These are phyloP conservation scores for Clonostachys solani DNA, from an alignment of 2,329 filamentous ascomycete species.

Conservation along the genomic window DNA sequence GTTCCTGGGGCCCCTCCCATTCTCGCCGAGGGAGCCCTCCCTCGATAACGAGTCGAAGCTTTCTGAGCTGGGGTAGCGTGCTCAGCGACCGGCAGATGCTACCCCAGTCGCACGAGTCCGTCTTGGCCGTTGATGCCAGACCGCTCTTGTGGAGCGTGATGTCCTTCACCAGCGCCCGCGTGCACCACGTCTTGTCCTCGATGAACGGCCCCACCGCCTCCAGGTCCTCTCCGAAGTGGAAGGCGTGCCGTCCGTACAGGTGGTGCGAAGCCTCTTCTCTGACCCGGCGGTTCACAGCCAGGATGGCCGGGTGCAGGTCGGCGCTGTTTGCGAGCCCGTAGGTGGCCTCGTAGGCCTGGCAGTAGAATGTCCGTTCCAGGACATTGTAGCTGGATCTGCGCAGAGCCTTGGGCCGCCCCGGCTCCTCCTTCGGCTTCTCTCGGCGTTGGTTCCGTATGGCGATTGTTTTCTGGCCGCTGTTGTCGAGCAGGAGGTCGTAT, in stretches of 20 bases:
- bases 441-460: constrained; percentile 30
- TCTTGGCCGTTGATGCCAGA: constrained; percentile 31
- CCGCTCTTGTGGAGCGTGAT: constrained; percentile 51
- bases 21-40: constrained; percentile 45
- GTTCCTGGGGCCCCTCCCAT: constrained; percentile 43
- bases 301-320: constrained; percentile 35
- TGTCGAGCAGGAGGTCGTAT: constrained; percentile 37
- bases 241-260: constrained; percentile 51
- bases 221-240: constrained; percentile 55
- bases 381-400: constrained; percentile 33
- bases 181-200: constrained; percentile 45
- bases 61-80: constrained; percentile 28
- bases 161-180: constrained; percentile 39
- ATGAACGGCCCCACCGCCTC: constrained; percentile 59
- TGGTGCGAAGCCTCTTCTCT: constrained; percentile 51
- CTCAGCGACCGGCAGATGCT: constrained; percentile 44
- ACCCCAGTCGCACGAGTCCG: constrained; percentile 45
- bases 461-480: constrained; percentile 28
- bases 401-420: constrained; percentile 2
- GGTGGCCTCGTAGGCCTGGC: constrained; percentile 44
- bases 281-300: constrained; percentile 40
- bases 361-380: constrained; percentile 30
- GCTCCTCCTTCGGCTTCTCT: neutral
- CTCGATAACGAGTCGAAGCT: constrained; percentile 46
- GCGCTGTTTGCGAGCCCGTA: constrained; percentile 26